Evolutionary conservation across 495 filamentous ascomycete species (phyloP).

Genomic region (Terfezia boudieri): DNA sequence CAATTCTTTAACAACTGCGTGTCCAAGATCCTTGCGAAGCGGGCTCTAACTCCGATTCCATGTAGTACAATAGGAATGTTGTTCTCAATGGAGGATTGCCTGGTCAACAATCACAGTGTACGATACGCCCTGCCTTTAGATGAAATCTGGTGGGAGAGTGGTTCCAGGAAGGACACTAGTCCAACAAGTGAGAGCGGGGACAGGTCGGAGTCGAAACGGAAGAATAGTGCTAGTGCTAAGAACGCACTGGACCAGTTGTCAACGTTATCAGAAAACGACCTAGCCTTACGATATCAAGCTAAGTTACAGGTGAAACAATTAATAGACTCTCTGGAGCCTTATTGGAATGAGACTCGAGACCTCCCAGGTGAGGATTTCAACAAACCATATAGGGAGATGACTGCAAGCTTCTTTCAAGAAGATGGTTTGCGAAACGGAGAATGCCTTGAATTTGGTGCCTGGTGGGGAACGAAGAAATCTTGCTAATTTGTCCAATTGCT

Average conservation of each 20-base stretch:
- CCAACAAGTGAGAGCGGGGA: constrained; percentile 11
- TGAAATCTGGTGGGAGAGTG: constrained; percentile 72
- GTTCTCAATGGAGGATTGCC: constrained; percentile 49
- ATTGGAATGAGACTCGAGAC: constrained; percentile 57
- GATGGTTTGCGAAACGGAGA: constrained; percentile 63
- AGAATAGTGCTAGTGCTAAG: constrained; percentile 3
- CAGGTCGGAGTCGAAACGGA: constrained; percentile 7
- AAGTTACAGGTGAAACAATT: constrained; percentile 62
- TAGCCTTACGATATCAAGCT: constrained; percentile 53
- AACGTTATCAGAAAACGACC: constrained; percentile 45
- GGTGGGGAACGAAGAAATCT: constrained; percentile 57
- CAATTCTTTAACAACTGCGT: constrained; percentile 69
- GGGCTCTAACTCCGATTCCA: constrained; percentile 48
- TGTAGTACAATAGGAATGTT: constrained; percentile 59
- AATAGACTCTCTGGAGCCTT: constrained; percentile 69
- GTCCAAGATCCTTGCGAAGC: constrained; percentile 47
- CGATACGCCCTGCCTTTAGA: constrained; percentile 70
- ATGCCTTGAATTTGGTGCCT: constrained; percentile 82
- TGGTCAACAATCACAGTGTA: constrained; percentile 47
- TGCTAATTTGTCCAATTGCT: background rate
- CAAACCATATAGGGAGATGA: constrained; percentile 71
- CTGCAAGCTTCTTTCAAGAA: constrained; percentile 55
- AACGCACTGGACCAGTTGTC: background rate
- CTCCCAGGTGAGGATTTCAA: constrained; percentile 88
- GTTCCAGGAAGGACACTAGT: constrained; percentile 15